A percentile compares a stretch with the other conserved stretches of the same genome.
Evolutionary conservation across 495 filamentous ascomycete genomes (phyloP).

Genomic region (Rhizodiscina lignyota): DNA sequence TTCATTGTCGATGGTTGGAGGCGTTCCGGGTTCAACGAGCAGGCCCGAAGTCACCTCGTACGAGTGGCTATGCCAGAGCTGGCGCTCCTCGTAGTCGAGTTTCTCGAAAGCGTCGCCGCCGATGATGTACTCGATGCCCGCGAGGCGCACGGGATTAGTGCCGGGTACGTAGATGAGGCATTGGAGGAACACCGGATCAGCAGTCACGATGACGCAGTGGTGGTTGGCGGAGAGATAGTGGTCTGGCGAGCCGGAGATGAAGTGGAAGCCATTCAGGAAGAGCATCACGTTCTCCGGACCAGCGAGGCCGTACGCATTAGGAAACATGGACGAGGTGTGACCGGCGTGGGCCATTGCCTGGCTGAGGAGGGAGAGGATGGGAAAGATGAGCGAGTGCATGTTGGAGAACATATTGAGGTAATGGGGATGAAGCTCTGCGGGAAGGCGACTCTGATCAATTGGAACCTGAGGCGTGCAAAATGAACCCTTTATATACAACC

Average conservation of each 20-base stretch:
- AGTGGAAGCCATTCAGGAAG: constrained; percentile 26
- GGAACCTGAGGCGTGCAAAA: no score
- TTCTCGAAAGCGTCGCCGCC: constrained; percentile 6
- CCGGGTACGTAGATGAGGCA: constrained; percentile 4
- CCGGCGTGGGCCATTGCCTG: background rate
- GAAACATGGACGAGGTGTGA: background rate
- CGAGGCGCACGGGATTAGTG: constrained; percentile 11
- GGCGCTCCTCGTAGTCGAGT: background rate
- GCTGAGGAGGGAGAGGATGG: background rate
- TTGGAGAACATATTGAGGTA: background rate
- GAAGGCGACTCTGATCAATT: no score
- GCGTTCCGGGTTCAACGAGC: constrained; percentile 21
- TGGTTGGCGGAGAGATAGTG: constrained; percentile 16
- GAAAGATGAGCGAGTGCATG: background rate
- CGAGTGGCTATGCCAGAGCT: constrained; percentile 25
- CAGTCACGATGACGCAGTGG: constrained; percentile 2
- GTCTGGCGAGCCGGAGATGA: constrained; percentile 16
- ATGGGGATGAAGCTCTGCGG: no score
- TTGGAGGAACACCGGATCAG: background rate
- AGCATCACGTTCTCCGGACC: constrained; percentile 16
- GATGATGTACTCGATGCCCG: background rate
- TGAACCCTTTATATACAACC: no score
- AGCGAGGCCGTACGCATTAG: constrained; percentile 5
- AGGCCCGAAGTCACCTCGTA: constrained; percentile 25
- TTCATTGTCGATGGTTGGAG: constrained; percentile 16